A percentile compares a stretch with the other conserved stretches of the same genome.
Conservation (phyloP, 2,329 filamentous ascomycete species). For the Neocucurbitaria cava region DNA sequence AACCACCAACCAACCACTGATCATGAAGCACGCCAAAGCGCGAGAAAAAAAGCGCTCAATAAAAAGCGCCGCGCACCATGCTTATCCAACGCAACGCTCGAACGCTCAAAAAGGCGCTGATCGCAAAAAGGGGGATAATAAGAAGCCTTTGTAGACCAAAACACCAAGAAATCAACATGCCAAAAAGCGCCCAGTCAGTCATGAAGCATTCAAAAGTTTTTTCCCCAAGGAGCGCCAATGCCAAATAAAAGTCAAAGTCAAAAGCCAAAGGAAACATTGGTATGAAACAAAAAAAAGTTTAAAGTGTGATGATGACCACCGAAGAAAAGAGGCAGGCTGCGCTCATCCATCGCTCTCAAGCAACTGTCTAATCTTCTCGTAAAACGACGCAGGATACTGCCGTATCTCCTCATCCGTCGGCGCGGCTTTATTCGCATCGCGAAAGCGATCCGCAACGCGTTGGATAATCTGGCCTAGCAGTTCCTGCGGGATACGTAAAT, state of each 20-base stretch:
- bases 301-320: no score
- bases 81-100: slow-evolving; percentile 3
- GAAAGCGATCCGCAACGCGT: slow-evolving; percentile 66
- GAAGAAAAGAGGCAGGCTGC: no score
- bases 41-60: background rate
- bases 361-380: slow-evolving; percentile 55
- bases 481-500: slow-evolving; percentile 60
- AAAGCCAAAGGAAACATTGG: background rate
- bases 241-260: background rate
- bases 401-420: slow-evolving; percentile 64
- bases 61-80: slow-evolving; percentile 1
- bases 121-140: slow-evolving; percentile 3
- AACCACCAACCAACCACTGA: background rate
- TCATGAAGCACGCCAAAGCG: background rate
- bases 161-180: background rate
- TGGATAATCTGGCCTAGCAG: slow-evolving; percentile 65
- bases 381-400: slow-evolving; percentile 56
- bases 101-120: slow-evolving; percentile 7
- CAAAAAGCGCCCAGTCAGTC: slow-evolving; percentile 2
- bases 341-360: slow-evolving; percentile 37
- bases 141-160: background rate
- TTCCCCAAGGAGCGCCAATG: background rate
- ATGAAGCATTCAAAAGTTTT: slow-evolving; percentile 6
- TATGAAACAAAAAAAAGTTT: background rate
- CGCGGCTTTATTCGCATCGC: slow-evolving; percentile 57